Conservation (phyloP, 2,329 filamentous ascomycete genomes). For the Diaporthe ilicicola region DNA sequence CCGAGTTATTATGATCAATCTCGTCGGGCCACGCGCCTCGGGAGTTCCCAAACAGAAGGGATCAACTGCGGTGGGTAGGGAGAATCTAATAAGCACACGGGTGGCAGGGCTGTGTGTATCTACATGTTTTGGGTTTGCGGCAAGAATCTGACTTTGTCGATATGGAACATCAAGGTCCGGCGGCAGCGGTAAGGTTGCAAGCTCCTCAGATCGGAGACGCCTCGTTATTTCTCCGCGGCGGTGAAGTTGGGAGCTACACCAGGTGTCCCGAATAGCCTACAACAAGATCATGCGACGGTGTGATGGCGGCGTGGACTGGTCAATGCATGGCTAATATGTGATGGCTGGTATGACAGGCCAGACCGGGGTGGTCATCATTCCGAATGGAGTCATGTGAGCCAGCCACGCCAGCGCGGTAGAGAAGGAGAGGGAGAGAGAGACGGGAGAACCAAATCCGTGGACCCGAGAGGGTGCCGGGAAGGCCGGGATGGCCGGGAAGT, state of each 20-base stretch:
- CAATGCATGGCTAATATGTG: constrained; percentile 9
- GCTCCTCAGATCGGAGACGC: not conserved
- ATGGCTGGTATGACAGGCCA: constrained; percentile 12
- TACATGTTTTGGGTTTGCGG: not conserved
- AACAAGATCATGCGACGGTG: not conserved
- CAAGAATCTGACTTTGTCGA: not conserved
- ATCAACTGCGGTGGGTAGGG: constrained; percentile 15
- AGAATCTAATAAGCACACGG: not conserved
- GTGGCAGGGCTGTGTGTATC: not conserved
- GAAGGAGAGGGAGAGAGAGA: not conserved
- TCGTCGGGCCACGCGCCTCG: constrained; percentile 1
- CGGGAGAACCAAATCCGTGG: constrained; percentile 4
- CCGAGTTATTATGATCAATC: constrained; percentile 3
- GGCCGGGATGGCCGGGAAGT: constrained; percentile 10
- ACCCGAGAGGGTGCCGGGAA: constrained; percentile 16
- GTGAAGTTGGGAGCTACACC: not conserved
- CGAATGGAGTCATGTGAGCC: constrained; percentile 1
- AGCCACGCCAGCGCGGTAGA: no score
- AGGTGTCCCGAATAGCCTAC: not conserved
- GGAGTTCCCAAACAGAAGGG: not conserved
- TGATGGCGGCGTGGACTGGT: constrained; percentile 10
- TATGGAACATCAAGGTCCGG: not conserved
- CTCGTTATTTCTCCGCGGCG: constrained; percentile 1
- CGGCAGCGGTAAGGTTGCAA: not conserved
- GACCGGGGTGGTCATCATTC: constrained; percentile 3